A percentile compares a stretch with the other conserved stretches of the same genome.
phyloP scores from a whole-genome alignment of 177 flowering plant species.

The Telopea speciosissima region DNA sequence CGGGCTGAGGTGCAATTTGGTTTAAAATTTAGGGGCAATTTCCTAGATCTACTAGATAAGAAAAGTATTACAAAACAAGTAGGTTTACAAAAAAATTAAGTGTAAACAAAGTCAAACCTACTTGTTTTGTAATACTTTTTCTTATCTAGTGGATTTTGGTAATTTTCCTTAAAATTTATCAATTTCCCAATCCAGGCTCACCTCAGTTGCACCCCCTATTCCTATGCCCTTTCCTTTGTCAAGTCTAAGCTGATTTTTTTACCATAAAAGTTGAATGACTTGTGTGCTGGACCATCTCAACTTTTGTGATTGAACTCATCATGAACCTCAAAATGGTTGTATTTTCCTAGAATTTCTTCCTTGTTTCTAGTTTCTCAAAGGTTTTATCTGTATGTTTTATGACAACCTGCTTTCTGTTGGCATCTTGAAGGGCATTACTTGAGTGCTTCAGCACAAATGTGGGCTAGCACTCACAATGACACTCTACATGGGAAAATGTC shows the following conservation, averaged over 20 bases:
- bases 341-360: background rate
- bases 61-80: no score
- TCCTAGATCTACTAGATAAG: no score
- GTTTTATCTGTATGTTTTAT: background rate
- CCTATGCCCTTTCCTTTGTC: background rate
- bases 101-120: no score
- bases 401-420: background rate
- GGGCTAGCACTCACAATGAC: conserved; percentile 83
- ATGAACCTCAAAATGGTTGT: background rate
- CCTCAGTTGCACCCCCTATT: no score
- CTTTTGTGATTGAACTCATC: conserved; percentile 1
- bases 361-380: background rate
- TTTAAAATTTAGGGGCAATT: no score
- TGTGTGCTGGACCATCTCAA: background rate
- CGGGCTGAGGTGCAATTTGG: no score
- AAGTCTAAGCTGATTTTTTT: background rate
- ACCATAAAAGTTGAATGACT: background rate
- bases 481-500: conserved; percentile 57
- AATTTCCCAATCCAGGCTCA: no score
- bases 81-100: no score
- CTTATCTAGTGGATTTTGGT: no score
- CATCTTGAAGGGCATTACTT: conserved; percentile 68
- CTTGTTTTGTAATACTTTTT: no score
- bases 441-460: conserved; percentile 86
- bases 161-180: no score